Conservation (phyloP, 805 yeast species). For the Kluyveromyces aestuarii region DNA sequence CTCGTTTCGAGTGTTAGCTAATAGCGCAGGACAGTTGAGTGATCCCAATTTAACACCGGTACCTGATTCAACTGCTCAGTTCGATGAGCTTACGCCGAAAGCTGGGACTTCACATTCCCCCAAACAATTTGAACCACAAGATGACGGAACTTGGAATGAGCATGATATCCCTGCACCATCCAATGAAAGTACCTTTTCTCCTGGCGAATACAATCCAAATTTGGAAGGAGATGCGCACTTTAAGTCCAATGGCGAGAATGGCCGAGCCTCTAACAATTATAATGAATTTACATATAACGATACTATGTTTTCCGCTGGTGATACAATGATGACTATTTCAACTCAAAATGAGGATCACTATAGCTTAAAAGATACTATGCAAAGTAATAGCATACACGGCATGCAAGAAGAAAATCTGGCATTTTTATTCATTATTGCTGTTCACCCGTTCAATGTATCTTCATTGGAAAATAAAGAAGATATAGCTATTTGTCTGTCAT, state of each 20-base stretch:
- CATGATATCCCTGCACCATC: not conserved
- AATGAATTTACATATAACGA: not conserved
- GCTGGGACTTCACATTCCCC: not conserved
- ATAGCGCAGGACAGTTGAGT: not conserved
- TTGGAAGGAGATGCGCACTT: not conserved
- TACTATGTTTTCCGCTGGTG: not conserved
- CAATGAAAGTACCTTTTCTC: not conserved
- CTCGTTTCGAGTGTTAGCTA: not conserved
- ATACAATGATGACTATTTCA: not conserved
- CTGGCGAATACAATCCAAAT: not conserved
- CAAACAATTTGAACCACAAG: not conserved
- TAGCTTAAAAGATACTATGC: not conserved
- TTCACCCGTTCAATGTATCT: constrained; percentile 49
- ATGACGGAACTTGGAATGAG: not conserved
- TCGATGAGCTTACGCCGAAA: constrained; percentile 5
- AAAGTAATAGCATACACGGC: not conserved
- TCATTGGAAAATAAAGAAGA: constrained; percentile 57
- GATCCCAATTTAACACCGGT: constrained; percentile 4
- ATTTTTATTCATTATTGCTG: constrained; percentile 45
- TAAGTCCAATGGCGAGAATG: not conserved
- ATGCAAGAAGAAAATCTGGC: constrained; percentile 38
- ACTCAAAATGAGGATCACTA: not conserved
- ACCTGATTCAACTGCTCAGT: constrained; percentile 1
- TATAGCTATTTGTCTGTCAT: constrained; percentile 64
- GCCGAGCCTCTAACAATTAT: not conserved